Evolutionary conservation across 208 protist species (phyloP), one percentile per base, ranked within the genome.

Genomic region (Herpetomonas tarakana): DNA sequence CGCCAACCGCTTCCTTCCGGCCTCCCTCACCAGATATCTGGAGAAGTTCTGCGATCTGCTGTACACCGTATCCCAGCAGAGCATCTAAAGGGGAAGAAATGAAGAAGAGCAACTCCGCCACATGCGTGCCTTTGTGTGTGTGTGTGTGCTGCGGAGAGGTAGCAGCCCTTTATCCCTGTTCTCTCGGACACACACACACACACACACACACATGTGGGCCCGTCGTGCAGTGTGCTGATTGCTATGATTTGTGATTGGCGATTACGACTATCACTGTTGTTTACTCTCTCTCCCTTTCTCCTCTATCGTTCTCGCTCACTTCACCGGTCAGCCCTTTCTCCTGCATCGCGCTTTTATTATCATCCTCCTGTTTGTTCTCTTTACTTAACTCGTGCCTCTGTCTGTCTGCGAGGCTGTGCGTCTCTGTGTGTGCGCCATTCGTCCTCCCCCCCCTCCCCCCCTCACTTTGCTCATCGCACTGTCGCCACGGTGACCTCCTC

Each of bases 31-130:
- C 66, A 56, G 52, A 26, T 75, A 73, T 52, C 47, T 83, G 22
- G 78, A 91, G 65, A 91, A 84, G 58, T 73, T 88, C 30, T 91
- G 77, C 50, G 81, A 89, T 47, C 51, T 78, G 9, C 53, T 94
- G 7, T 55, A 72, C 51, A 54, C 56, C 31, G 28, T 88, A 0
- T 62, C 85, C 6, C 46, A 71, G 49, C 67, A 74, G 51, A 35
- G 61, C 7, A 26, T 75, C 11, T 86, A 65, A 62, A 24, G 25
- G 14, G 19, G 22, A 21, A 65, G 7, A 52, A 21, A 52, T 12
- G 41, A 47, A 64, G 16, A 35, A 11, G 30, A 51, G 12, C 28
- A 19, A 66, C 45, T 45, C 11, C 44, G 27, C 29, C 6, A 39
- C 25, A 3, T 30, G 12, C 44, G 21, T 6, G 14, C 18, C 29